Percentiles rank a stretch among this genome's conserved stretches.
These are phyloP conservation scores for Glomus cerebriforme DNA, from an alignment of 192 early-diverging fungal species.

Conservation along the genomic window DNA sequence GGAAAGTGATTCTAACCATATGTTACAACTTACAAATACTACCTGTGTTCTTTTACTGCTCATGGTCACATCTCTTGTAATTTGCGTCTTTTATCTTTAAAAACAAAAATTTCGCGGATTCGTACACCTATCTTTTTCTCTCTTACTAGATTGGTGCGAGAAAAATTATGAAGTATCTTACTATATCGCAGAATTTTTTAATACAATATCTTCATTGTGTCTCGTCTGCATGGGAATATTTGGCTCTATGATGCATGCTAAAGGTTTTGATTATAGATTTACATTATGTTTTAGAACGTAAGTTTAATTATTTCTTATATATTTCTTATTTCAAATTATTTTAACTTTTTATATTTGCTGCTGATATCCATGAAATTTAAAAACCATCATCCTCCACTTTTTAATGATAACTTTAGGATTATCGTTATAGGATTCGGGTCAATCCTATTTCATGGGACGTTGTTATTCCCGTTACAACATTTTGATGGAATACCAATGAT, in stretches of 20 bases:
- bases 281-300: slow-evolving; percentile 37
- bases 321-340: too few relatives aligned
- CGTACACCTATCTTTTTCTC: not conserved
- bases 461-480: slow-evolving; percentile 38
- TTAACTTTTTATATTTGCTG: not conserved
- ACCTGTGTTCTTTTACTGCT: not conserved
- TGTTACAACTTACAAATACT: too few relatives aligned
- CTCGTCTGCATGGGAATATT: slow-evolving; percentile 42
- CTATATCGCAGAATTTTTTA: slow-evolving; percentile 73
- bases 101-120: not conserved
- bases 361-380: not conserved
- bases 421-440: slow-evolving; percentile 38
- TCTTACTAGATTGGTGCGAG: slow-evolving; percentile 62
- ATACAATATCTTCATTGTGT: slow-evolving; percentile 52
- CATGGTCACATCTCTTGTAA: not conserved
- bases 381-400: not conserved
- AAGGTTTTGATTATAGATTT: slow-evolving; percentile 38
- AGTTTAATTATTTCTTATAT: not conserved
- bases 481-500: slow-evolving; percentile 44
- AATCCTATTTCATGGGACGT: slow-evolving; percentile 39
- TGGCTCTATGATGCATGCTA: slow-evolving; percentile 34
- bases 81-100: not conserved
- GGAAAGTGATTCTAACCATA: not conserved
- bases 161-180: slow-evolving; percentile 64
- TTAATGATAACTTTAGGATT: slow-evolving; percentile 21